Conservation (phyloP, 1,284 basidiomycete genomes). For the Apiotrichum domesticum region DNA sequence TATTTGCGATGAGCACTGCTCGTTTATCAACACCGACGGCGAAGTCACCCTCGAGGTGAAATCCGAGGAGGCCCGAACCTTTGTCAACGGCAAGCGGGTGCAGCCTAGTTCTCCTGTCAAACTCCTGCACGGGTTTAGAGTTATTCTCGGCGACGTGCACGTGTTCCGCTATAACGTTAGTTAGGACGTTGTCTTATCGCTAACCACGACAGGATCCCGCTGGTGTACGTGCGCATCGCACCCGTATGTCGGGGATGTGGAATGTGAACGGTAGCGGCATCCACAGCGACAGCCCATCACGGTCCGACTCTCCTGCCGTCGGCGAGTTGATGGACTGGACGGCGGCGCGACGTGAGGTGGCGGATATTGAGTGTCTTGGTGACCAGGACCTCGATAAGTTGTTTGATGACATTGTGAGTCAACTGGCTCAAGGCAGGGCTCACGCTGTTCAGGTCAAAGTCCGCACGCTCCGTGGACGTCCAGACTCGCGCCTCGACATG, state of each 20-base stretch:
- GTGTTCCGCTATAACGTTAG: constrained; percentile 92
- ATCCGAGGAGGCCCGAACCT: constrained; percentile 66
- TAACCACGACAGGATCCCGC: constrained; percentile 55
- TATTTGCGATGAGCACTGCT: constrained; percentile 86
- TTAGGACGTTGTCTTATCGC: background rate
- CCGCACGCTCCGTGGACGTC: constrained; percentile 69
- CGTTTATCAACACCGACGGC: constrained; percentile 79
- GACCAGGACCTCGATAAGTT: constrained; percentile 90
- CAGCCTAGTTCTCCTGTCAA: constrained; percentile 24
- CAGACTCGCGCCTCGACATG: constrained; percentile 36
- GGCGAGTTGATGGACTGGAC: constrained; percentile 80
- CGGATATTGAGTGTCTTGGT: constrained; percentile 78
- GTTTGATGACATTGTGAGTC: constrained; percentile 57
- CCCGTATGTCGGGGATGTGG: constrained; percentile 17
- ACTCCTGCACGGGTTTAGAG: constrained; percentile 76
- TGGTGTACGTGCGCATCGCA: constrained; percentile 72
- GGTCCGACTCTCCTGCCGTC: constrained; percentile 49
- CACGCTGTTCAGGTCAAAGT: constrained; percentile 59
- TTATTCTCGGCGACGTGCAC: constrained; percentile 95
- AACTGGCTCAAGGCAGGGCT: too few species aligned
- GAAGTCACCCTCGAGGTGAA: constrained; percentile 74
- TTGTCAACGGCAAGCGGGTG: constrained; percentile 21
- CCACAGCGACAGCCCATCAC: constrained; percentile 47
- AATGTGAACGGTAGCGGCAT: background rate
- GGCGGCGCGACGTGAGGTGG: constrained; percentile 88